Evolutionary conservation across 768 basidiomycete genomes (phyloP), one percentile per base, ranked within the genome.

Genomic region (Leccinum rimulosum): DNA sequence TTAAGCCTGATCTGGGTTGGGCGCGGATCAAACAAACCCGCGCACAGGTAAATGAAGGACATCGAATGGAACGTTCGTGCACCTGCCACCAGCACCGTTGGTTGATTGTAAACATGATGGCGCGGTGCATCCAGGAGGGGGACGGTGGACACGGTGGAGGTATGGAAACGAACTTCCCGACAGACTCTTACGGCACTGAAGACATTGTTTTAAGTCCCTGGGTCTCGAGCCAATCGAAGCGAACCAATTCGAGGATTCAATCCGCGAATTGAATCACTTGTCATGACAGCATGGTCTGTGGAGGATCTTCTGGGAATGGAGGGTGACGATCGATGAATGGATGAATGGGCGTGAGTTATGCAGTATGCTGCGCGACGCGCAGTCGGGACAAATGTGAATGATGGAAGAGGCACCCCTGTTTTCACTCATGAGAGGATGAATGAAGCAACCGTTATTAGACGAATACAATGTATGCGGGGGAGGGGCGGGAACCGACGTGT

Each of bases 231-330:
- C n/a, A n/a, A 19, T 53, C 36, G 15, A 48, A n/a, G 14, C 56
- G 19, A 64, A 64, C 52, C 60, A 69, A 69, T 64, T 61, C 58
- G 40, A 56, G 53, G 36, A 47, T 45, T 58, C 27, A 38, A 17
- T 14, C 6, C 35, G 14, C 6, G 15, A 11, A 19, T 19, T 43
- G 43, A 11, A 45, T 45, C 19, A 19, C 40, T 45, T 22, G 43
- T 22, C 43, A 45, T 45, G 43, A 22, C 19, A 45, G 19, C 43
- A 45, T 45, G 19, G 43, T 45, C 19, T 6, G 43, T 45, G 19
- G 19, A 31, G 15, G 17, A 56, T 55, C 43, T 54, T 38, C 28
- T 31, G 17, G 47, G 55, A 68, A 66, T 63, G 59, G 55, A 67
- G 38, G 40, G 40, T 50, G 52, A 64, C 45, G 54, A 36, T 25